A percentile compares a stretch with the other conserved stretches of the same genome.
Conservation (phyloP, 768 basidiomycete genomes). For the Psilocybe tampanensis region DNA sequence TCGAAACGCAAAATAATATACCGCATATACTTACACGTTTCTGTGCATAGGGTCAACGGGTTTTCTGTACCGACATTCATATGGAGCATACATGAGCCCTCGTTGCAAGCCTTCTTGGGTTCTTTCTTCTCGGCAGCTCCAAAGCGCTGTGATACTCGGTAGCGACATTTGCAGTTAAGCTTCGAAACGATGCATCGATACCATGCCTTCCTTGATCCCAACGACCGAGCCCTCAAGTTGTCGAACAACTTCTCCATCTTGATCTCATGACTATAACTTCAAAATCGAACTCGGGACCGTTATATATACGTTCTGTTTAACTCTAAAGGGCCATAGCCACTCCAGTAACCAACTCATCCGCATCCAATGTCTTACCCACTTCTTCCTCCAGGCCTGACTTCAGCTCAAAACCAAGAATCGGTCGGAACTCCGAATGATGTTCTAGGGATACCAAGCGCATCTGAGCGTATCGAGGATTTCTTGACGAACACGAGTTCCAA, state of each 20-base stretch:
- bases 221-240: not conserved
- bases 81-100: not conserved
- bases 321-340: not conserved
- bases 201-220: not conserved
- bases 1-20: too few species aligned
- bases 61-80: not conserved
- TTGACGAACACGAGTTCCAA: not conserved
- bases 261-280: not conserved
- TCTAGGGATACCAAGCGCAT: conserved; percentile 5
- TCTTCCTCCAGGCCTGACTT: conserved; percentile 8
- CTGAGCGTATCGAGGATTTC: conserved; percentile 5
- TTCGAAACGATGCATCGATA: not conserved
- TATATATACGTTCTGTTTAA: not conserved
- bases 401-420: not conserved
- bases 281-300: conserved; percentile 2
- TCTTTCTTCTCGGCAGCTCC: not conserved
- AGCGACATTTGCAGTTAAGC: not conserved
- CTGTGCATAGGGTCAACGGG: not conserved
- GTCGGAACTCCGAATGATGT: not conserved
- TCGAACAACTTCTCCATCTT: not conserved
- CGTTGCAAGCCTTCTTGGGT: too few species aligned
- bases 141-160: not conserved
- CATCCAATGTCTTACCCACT: not conserved
- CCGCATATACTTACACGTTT: too few species aligned
- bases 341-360: not conserved